Conservation (phyloP, 768 basidiomycete genomes). For the Podaxis sp. region DNA sequence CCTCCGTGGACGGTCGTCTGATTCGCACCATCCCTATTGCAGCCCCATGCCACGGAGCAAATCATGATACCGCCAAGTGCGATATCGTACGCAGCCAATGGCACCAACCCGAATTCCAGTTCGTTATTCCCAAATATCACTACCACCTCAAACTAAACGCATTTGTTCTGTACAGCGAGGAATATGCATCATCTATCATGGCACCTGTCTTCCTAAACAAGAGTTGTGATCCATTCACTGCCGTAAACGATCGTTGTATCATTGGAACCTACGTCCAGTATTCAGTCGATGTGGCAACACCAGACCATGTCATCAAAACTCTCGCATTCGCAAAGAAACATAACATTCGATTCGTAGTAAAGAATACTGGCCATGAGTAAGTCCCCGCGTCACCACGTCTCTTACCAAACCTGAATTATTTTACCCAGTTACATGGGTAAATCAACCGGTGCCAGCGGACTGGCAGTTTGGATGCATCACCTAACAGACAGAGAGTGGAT, state of each 20-base stretch:
- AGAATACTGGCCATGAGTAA: constrained; percentile 25
- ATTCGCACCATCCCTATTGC: constrained; percentile 13
- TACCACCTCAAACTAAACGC: neutral
- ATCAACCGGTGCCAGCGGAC: constrained; percentile 22
- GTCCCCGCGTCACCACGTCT: neutral
- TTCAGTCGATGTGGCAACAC: constrained; percentile 21
- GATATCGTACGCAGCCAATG: neutral
- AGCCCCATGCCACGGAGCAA: neutral
- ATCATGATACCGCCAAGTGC: constrained; percentile 5
- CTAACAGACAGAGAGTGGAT: constrained; percentile 19
- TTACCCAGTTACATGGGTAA: constrained; percentile 21
- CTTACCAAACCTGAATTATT: neutral
- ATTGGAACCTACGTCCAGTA: constrained; percentile 18
- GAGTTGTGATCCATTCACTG: constrained; percentile 20
- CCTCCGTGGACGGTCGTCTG: constrained; percentile 18
- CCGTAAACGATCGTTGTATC: constrained; percentile 15
- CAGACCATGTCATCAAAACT: constrained; percentile 21
- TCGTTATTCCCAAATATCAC: neutral
- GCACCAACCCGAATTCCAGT: constrained; percentile 11
- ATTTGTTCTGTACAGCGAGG: neutral
- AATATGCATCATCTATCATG: constrained; percentile 9
- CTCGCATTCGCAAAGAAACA: constrained; percentile 23
- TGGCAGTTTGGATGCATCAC: constrained; percentile 23
- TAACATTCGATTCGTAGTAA: constrained; percentile 24
- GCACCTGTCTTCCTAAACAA: constrained; percentile 17